phyloP scores from a whole-genome alignment of 2,329 filamentous ascomycete species.

The Ceratocystis harringtonii region DNA sequence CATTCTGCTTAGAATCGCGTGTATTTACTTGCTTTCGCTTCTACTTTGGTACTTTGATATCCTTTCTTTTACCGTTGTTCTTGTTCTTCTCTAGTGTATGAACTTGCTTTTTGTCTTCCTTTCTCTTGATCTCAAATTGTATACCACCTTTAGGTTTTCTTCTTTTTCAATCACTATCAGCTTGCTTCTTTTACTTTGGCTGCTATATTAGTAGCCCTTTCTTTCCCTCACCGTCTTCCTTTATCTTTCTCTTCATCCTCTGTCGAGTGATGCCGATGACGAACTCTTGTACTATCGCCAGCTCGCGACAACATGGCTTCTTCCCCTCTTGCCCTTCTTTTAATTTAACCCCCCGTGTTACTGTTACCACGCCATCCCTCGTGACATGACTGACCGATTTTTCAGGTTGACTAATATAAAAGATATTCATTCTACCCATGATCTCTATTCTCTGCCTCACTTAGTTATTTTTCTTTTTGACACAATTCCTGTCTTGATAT shows the following conservation, averaged over 20 bases:
- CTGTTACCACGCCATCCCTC: too few relatives aligned
- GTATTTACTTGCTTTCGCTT: too few relatives aligned
- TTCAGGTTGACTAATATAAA: too few relatives aligned
- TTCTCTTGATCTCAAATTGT: constrained; percentile 14
- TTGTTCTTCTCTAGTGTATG: neutral
- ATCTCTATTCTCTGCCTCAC: too few relatives aligned
- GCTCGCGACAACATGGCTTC: neutral
- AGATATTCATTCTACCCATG: too few relatives aligned
- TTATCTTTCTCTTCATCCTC: constrained; percentile 17
- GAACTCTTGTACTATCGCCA: neutral
- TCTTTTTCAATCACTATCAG: too few relatives aligned
- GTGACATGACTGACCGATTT: too few relatives aligned
- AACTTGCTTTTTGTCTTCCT: constrained; percentile 14
- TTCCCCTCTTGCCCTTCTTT: neutral
- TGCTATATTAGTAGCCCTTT: too few relatives aligned
- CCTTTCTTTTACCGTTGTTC: neutral
- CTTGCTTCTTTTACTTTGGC: too few relatives aligned
- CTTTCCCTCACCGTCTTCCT: constrained; percentile 15
- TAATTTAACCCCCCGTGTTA: neutral
- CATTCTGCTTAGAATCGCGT: neutral
- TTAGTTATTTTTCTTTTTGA: too few relatives aligned
- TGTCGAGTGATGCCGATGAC: neutral
- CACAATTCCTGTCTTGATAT: too few relatives aligned
- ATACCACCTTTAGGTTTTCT: too few relatives aligned
- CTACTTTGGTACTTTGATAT: neutral